Evolutionary conservation across 1,139 yeast species (phyloP), one percentile per base, ranked within the genome.

Genomic region (Yamadazyma sp.): DNA sequence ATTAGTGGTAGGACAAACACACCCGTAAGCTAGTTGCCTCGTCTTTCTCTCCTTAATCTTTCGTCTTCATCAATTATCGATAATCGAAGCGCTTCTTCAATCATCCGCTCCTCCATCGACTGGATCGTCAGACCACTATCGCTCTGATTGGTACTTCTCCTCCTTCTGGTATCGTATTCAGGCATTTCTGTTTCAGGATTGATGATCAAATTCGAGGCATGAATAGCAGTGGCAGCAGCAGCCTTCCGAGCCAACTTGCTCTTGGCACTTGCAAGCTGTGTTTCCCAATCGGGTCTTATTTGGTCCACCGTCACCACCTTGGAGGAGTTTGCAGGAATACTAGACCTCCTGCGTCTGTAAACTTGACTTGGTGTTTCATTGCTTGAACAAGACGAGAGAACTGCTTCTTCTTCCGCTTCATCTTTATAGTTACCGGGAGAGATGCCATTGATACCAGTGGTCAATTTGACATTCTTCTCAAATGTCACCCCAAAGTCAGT

Each of bases 201-300:
- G 12, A 76, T 67, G 35, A 78, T 62, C 56, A 80, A 75, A 44
- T 82, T 88, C 22, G 86, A 82, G 11, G 89, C 95, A 62, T 90
- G 97, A 31, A 90, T 78, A 0, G 96, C 96, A 34, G 88, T 86
- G 1, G 97, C 97, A 13, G 96, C 88, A 0, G 97, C 97, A 0
- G 96, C 82, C 51, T 87, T 76, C 41, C 95, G 73, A 0, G 96
- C 96, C 31, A 88, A 67, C 50, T 81, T 83, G 43, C 81, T 76
- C 39, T 92, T 74, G 3, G 96, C 96, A 33, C 78, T 69, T 12
- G 73, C 68, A 39, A 92, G 70, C 50, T 81, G 85, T 9, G 70
- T 62, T 49, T 86, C 89, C 98, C 98, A 92, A 54, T 88, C 96
- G 1, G 98, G 97, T 38, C 97, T 72, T 31, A 92, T 86, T 50